Evolutionary conservation across 2,329 filamentous ascomycete species (phyloP).

Genomic region (Ophiostoma piceae): DNA sequence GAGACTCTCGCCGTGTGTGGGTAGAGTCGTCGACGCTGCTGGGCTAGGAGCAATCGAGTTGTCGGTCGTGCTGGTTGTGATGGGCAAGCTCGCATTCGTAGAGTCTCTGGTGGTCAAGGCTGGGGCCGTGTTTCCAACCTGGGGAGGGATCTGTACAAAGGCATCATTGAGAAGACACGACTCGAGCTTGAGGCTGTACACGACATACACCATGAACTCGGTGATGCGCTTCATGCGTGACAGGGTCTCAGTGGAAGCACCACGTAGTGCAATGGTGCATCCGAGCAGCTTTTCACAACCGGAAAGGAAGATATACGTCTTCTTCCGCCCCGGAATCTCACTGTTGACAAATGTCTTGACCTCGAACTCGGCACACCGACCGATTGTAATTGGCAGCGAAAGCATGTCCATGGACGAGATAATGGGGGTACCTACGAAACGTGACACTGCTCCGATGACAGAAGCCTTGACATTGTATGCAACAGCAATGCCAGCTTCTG

Average conservation of each 20-base stretch:
- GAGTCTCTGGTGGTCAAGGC: conserved; percentile 33
- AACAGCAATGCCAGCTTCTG: conserved; percentile 84
- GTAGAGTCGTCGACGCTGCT: background rate
- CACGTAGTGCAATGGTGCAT: conserved; percentile 88
- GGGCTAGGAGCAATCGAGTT: conserved; percentile 2
- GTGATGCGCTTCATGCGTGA: conserved; percentile 84
- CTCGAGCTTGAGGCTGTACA: conserved; percentile 94
- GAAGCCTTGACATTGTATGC: conserved; percentile 96
- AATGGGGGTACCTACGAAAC: conserved; percentile 85
- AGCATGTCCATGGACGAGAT: conserved; percentile 95
- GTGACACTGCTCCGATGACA: conserved; percentile 88
- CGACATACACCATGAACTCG: conserved; percentile 98
- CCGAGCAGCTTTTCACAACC: conserved; percentile 85
- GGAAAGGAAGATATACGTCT: conserved; percentile 93
- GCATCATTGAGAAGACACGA: conserved; percentile 92
- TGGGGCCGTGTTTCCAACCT: conserved; percentile 33
- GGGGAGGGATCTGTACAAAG: conserved; percentile 72
- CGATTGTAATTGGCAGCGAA: conserved; percentile 68
- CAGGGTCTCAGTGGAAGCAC: conserved; percentile 65
- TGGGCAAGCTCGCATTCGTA: conserved; percentile 8
- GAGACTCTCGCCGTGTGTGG: conserved; percentile 12
- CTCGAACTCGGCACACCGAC: conserved; percentile 80
- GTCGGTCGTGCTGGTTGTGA: background rate
- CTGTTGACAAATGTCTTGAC: conserved; percentile 91
- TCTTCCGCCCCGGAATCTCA: conserved; percentile 67